Evolutionary conservation across 495 filamentous ascomycete species (phyloP), one percentile per base, ranked within the genome.

Genomic region (Penicillium flavigenum): DNA sequence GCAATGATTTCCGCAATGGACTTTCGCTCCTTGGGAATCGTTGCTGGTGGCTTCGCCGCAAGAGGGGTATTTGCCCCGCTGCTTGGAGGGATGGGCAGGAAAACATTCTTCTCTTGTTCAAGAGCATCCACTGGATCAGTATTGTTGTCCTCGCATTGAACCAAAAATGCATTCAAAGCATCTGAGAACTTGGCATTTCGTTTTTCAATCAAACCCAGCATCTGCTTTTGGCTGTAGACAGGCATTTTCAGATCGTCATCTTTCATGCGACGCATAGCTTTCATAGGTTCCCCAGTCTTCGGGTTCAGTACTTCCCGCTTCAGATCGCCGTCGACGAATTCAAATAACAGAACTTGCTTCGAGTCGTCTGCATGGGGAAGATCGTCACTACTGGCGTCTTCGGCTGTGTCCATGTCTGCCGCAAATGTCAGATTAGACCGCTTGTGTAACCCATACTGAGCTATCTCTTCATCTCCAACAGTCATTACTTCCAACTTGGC

Each of bases 201-300:
- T 73, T 95, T 96, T 72, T 95, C 92, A 63, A 98, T 98, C 61
- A 96, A 68, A 50, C 78, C 80, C 67, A 88, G 88, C 86, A 98
- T 89, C 76, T 96, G 90, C 71, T 91, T 91, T 76, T 96, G 91
- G 56, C 90, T 91, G 71, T 83, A 96, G 17, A 96, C 89, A 1
- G 94, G 94, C 89, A 96, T 94, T 73, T 90, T 95, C 66, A 97
- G 62, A 51, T 92, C 85, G 62, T 97, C 91, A 39, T 91, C 81
- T 58, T 81, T 80, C 57, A 88, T 78, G 63, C 79, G 85, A 55
- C 81, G 79, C 22, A 71, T 80, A 3, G 89, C 79, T 39, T 86
- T 87, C 1, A 78, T 80, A 5, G 86, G 77, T 64, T 91, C 88
- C 8, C 88, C 88, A 5, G 87, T 90, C 61, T 87, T 88, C 43